Evolutionary conservation across 495 filamentous ascomycete genomes (phyloP), one percentile per base, ranked within the genome.

Genomic region (Hyaloscypha hepaticicola): DNA sequence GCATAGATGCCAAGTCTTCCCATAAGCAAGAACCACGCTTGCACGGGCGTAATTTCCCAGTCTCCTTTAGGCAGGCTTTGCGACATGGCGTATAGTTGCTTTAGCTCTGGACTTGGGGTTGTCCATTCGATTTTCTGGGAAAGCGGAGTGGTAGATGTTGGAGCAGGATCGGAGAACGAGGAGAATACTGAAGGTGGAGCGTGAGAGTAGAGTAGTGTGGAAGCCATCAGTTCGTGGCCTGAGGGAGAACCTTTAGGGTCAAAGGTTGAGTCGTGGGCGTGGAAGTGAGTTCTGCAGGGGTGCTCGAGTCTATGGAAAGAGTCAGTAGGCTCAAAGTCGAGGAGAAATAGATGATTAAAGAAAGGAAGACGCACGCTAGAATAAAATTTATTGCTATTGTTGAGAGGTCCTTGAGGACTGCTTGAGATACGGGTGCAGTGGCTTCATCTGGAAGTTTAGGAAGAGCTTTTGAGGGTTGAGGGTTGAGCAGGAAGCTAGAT

Each of bases 311-410:
- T 83, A 29, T 22, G 16, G 8, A 16, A 16, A 26, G 12, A 16
- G 41, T 63, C 62, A 64, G 63, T 26, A 62, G 45, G 41, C 26
- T 60, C 12, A 11, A 29, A 16, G 1, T 34, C 9, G 25, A 24
- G 25, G 41, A 53, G 66, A 29, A 63, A 38, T 29, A 49, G 29
- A 24, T 16, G 59, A 29, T 34, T 33, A 28, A n/a, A 27, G 52
- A 51, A 48, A 41, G 61, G 27, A 41, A 27, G 22, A 65, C 77
- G 26, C 74, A 83, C 79, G 75, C 77, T 28, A 82, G 70, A 55
- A 83, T 79, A 50, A 82, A 83, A 60, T 82, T 82, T 62, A 83
- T 80, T 4, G 76, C 81, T 45, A 73, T 66, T 25, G 77, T 76
- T 12, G 73, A 74, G 57, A 81, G 69, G 49, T 75, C 72, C 68